These are phyloP conservation scores for Plasmodium gaboni DNA, from an alignment of 169 alveolate genomes.

Conservation along the genomic window DNA sequence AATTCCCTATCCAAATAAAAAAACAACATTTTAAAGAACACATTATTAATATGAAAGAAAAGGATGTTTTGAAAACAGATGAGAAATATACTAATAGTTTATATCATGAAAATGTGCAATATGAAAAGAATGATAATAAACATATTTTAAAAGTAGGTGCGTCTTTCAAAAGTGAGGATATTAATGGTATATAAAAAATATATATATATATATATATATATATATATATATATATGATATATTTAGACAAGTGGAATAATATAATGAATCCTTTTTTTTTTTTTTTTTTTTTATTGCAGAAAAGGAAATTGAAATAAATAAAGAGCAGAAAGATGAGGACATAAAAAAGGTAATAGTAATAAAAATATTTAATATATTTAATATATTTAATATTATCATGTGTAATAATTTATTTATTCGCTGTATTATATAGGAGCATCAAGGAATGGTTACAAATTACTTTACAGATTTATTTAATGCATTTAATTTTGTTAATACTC, in stretches of 20 bases:
- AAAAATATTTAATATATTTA: not conserved
- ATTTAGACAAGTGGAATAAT: not conserved
- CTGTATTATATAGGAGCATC: constrained; percentile 8
- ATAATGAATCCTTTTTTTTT: not conserved
- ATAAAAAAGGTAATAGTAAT: constrained; percentile 34
- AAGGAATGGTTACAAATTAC: constrained; percentile 6
- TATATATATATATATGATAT: constrained; percentile 2
- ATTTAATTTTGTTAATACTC: constrained; percentile 30
- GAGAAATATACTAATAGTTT: not conserved
- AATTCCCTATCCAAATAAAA: constrained; percentile 12
- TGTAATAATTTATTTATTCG: not conserved
- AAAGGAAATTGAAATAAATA: constrained; percentile 6
- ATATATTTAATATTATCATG: not conserved
- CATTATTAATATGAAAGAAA: constrained; percentile 8
- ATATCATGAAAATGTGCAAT: not conserved
- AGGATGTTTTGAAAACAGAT: not conserved
- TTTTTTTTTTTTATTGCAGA: constrained; percentile 30
- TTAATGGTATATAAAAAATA: not conserved
- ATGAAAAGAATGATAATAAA: not conserved
- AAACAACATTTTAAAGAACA: constrained; percentile 17
- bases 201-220: not conserved
- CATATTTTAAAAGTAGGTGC: not conserved
- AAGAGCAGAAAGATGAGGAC: constrained; percentile 2
- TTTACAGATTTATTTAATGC: constrained; percentile 39
- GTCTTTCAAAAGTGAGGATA: constrained; percentile 12